Base-by-base conservation (phyloP, 306 rosid genomes). In the Comarum palustre region DNA sequence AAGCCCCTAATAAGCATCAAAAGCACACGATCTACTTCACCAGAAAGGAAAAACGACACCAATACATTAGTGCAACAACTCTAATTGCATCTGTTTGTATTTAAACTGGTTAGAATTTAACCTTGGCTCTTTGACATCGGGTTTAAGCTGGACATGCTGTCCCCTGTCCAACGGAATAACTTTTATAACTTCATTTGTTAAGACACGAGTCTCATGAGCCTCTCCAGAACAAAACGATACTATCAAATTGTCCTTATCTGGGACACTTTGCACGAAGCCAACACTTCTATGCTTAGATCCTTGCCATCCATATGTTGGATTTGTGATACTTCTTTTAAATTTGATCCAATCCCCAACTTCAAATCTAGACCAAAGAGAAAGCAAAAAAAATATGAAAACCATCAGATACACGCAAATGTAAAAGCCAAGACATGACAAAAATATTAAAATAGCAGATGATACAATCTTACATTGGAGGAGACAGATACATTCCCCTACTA, bases 191-290 rank as follows among this genome's bases (percentile, higher is more conserved):
- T 94, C 99, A 74, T 74, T 84, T 41, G 86, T 87, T 66, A 86
- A 80, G 83, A 94, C 97, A 79, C 76, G 93, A 41, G 79, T 95
- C 81, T 91, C 97, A 77, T 75, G 93, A 50, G 80, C 96, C 79
- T 94, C 99, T 59, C 99, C 99, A 57, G 96, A 86, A 78, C 99
- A 94, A 88, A 94, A 91, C 72, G 99, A 91, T 57, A 91, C 96
- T 1, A 84, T 69, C 73, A 91, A 88, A 82, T 86, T 87, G 68
- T 90, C 93, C 78, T 74, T 87, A 82, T 91, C 96, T 68, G 76
- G 90, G 78, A 88, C 86, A 71, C 82, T 86, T 84, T 91, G 99
- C 81, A 91, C 97, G 84, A 94, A 94, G 66, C 99, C 99, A 71
- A 94, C 99, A 82, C 97, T 90, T 73, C 82, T 90, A 58, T 79